phyloP scores from a whole-genome alignment of 1,139 yeast genomes.

The Citeromyces hawaiiensis region DNA sequence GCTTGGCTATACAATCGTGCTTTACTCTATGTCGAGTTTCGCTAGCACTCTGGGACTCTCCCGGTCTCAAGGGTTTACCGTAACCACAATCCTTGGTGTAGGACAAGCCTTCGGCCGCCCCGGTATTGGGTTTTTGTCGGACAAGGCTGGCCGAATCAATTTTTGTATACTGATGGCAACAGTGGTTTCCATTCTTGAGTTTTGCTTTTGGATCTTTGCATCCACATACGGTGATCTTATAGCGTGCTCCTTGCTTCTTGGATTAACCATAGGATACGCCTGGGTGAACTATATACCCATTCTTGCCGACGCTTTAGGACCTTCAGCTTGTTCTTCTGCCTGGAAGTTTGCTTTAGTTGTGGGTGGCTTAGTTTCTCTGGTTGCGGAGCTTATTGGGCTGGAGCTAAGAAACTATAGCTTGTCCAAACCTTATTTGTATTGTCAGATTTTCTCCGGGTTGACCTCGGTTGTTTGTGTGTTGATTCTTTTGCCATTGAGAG shows the following conservation, averaged over 20 bases:
- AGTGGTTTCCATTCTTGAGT: conserved; percentile 15
- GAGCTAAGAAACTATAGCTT: conserved; percentile 18
- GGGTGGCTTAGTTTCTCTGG: conserved; percentile 16
- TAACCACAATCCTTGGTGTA: conserved; percentile 50
- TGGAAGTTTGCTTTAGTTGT: conserved; percentile 15
- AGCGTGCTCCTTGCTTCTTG: conserved; percentile 38
- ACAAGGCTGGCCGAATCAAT: conserved; percentile 44
- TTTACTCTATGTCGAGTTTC: conserved; percentile 50
- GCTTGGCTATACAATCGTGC: conserved; percentile 43
- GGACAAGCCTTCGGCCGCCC: conserved; percentile 63
- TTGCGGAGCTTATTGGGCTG: conserved; percentile 35
- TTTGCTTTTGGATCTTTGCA: conserved; percentile 42
- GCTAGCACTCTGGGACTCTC: conserved; percentile 47
- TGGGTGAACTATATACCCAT: conserved; percentile 49
- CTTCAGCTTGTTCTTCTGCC: conserved; percentile 20
- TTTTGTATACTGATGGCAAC: conserved; percentile 22
- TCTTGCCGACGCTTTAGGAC: conserved; percentile 35
- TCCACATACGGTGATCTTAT: conserved; percentile 34
- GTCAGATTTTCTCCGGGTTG: conserved; percentile 49
- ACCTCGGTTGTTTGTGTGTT: conserved; percentile 24
- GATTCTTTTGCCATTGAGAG: conserved; percentile 22
- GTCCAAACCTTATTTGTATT: conserved; percentile 34
- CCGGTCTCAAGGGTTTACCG: conserved; percentile 37
- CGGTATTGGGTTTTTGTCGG: conserved; percentile 41
- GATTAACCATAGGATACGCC: conserved; percentile 46